phyloP scores from a whole-genome alignment of 2,329 filamentous ascomycete genomes.

The Neurospora sp. region DNA sequence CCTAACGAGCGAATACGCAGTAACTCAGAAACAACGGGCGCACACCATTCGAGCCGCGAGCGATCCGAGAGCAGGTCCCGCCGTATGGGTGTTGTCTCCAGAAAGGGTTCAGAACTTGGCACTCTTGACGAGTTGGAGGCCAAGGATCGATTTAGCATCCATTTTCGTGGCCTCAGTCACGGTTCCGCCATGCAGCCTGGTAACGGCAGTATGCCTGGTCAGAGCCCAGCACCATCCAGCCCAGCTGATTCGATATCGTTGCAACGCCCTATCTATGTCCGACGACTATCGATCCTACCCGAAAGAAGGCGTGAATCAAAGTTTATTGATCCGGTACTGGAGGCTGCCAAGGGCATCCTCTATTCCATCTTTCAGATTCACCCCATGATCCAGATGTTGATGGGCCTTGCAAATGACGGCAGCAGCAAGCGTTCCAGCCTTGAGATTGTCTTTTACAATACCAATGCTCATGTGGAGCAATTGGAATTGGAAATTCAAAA shows the following conservation, averaged over 20 bases:
- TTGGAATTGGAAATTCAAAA: slow-evolving; percentile 56
- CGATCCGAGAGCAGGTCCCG: slow-evolving; percentile 46
- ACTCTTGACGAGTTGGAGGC: slow-evolving; percentile 53
- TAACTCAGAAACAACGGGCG: slow-evolving; percentile 51
- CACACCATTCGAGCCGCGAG: slow-evolving; percentile 35
- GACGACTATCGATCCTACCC: slow-evolving; percentile 52
- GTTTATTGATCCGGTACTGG: slow-evolving; percentile 50
- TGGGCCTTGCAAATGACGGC: slow-evolving; percentile 51
- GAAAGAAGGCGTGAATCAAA: slow-evolving; percentile 54
- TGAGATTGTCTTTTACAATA: slow-evolving; percentile 59
- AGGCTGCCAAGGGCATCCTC: slow-evolving; percentile 56
- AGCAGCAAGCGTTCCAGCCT: slow-evolving; percentile 53
- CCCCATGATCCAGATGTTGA: slow-evolving; percentile 56
- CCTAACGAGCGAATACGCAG: slow-evolving; percentile 58
- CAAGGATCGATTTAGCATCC: slow-evolving; percentile 53
- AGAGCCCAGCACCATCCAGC: slow-evolving; percentile 51
- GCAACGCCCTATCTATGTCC: slow-evolving; percentile 52
- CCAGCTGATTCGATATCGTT: slow-evolving; percentile 44
- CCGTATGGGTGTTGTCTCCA: slow-evolving; percentile 56
- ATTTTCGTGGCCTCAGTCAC: slow-evolving; percentile 57
- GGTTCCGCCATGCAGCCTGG: slow-evolving; percentile 56
- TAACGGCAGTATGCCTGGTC: slow-evolving; percentile 28
- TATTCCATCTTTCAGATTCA: slow-evolving; percentile 61
- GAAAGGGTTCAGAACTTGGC: slow-evolving; percentile 49
- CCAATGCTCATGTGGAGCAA: slow-evolving; percentile 56